A percentile compares a stretch with the other conserved stretches of the same genome.
phyloP scores from a whole-genome alignment of 495 filamentous ascomycete genomes.

The Hypoxylon lienhwacheense region DNA sequence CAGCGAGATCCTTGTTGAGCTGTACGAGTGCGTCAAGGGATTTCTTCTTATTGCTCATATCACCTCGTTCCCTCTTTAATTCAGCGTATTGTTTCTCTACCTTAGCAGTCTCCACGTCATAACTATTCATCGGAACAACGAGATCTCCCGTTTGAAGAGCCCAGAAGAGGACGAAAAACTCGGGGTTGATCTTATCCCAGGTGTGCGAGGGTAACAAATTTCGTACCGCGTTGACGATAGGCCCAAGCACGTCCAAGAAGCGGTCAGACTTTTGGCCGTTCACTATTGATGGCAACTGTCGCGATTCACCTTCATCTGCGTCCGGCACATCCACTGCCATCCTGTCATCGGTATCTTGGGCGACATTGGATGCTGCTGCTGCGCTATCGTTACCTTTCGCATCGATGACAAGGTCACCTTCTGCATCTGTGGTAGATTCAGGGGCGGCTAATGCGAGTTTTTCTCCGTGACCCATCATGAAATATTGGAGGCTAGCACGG shows the following conservation, averaged over 20 bases:
- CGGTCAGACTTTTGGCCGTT: constrained; percentile 50
- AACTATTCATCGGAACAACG: constrained; percentile 68
- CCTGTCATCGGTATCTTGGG: constrained; percentile 41
- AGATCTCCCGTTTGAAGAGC: constrained; percentile 81
- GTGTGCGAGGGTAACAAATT: constrained; percentile 61
- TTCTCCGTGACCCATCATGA: constrained; percentile 43
- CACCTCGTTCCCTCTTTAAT: constrained; percentile 69
- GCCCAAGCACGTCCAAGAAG: constrained; percentile 74
- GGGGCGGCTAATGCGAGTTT: constrained; percentile 30
- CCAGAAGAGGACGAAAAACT: constrained; percentile 94
- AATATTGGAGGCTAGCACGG: constrained; percentile 64
- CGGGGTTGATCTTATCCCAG: constrained; percentile 67
- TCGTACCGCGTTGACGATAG: constrained; percentile 69
- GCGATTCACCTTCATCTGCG: constrained; percentile 30
- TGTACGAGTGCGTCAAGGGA: constrained; percentile 58
- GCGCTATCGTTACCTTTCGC: constrained; percentile 16
- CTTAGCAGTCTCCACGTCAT: constrained; percentile 68
- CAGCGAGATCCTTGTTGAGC: constrained; percentile 61
- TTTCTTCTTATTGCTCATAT: constrained; percentile 67
- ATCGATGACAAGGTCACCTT: constrained; percentile 47
- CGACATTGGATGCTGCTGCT: constrained; percentile 11
- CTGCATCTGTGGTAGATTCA: constrained; percentile 42
- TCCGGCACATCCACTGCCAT: constrained; percentile 43
- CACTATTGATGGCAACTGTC: constrained; percentile 20
- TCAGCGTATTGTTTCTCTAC: constrained; percentile 61